Evolutionary conservation across 192 early-diverging fungal species (phyloP), one percentile per base, ranked within the genome.

Genomic region (Coemansia pectinata): DNA sequence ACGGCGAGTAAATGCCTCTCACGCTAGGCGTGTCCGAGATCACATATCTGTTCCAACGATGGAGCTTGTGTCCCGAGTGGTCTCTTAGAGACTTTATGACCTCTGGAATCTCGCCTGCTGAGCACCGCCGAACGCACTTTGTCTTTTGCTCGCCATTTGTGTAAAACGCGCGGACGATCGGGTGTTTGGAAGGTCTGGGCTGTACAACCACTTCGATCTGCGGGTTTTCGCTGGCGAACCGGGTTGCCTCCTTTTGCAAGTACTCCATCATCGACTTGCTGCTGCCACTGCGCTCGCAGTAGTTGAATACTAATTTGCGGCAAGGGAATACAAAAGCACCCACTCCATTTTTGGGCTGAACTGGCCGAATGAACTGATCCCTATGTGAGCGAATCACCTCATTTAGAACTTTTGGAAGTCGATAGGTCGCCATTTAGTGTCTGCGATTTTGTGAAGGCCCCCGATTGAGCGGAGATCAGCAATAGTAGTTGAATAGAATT

Each of bases 1-100:
- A 94, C 34, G 92, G 91, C 69, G 90, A 92, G 88, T 90, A 94
- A 66, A 92, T 92, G 50, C 91, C 92, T 55, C 92, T 87, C 15
- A 94, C 90, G 66, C 90, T 91, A 34, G 87, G 86, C 38, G 90
- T 92, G 21, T 90, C 89, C 5, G 92, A 94, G 48, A 92, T 85
- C 25, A 92, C 91, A 47, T 89, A 88, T 57, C 85, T 86, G 71
- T 91, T 91, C 75, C 87, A 85, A 21, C 86, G 80, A 55, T 71
- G 81, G 67, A 89, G 88, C 62, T 73, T 75, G 21, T 76, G 63
- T 23, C 91, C 92, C 34, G 89, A 83, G 59, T 88, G 88, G 61
- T 91, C 87, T 48, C 87, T 86, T 65, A 94, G 72, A 6, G 87
- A 79, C 67, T 82, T 63, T 3, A 91, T 86, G 34, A 89, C 87